Conservation (phyloP, 129 eudicot species). For the Tagetes patula region DNA sequence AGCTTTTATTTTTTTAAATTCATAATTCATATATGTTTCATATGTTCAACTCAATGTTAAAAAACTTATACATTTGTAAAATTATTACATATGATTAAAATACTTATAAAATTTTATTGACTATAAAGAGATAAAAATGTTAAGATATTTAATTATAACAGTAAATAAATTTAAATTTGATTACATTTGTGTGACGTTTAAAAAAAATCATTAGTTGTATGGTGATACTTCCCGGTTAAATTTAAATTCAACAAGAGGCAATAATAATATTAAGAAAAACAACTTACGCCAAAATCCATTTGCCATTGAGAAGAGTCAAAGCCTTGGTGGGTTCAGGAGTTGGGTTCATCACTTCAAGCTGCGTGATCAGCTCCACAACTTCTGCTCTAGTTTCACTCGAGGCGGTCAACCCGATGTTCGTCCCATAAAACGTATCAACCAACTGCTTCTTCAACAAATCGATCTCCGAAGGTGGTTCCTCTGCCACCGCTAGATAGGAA, state of each 20-base stretch:
- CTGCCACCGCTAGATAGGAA: conserved; percentile 40
- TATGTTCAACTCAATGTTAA: too few species aligned
- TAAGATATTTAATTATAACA: too few species aligned
- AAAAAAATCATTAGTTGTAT: too few species aligned
- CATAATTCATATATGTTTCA: too few species aligned
- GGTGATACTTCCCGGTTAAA: background rate
- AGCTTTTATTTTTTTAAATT: too few species aligned
- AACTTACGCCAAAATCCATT: conserved; percentile 89
- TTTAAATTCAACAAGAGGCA: background rate
- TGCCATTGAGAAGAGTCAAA: conserved; percentile 70
- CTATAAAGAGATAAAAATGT: too few species aligned
- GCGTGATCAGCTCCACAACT: conserved; percentile 72
- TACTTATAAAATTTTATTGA: too few species aligned
- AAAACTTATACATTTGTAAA: too few species aligned
- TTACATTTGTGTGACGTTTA: too few species aligned
- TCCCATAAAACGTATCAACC: conserved; percentile 75
- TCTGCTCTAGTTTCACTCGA: conserved; percentile 84
- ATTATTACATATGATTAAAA: too few species aligned
- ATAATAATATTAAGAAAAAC: background rate
- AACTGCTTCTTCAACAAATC: conserved; percentile 63
- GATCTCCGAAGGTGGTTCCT: conserved; percentile 49
- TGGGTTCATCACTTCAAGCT: conserved; percentile 80
- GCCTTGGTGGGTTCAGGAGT: conserved; percentile 85
- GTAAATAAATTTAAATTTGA: too few species aligned
- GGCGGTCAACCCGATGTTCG: conserved; percentile 72